Base-by-base conservation (phyloP, 108 stramenopile species). In the Pseudonitzschia multistriata region DNA sequence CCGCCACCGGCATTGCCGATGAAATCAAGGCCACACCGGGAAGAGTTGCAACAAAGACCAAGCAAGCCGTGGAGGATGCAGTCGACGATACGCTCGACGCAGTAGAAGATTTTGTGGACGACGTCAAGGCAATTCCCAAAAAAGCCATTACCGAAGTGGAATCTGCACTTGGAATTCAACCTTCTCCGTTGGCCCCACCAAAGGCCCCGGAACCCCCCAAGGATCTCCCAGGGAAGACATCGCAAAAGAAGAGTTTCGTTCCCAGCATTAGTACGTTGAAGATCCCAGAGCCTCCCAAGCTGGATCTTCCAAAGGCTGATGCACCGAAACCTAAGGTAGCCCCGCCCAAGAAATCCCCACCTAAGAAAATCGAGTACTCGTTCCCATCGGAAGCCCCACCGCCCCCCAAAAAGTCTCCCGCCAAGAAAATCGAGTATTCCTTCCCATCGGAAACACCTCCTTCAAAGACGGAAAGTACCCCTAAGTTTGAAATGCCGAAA, bases 1-100 rank as follows among this genome's bases (percentile, higher is more conserved):
- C 57, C 22, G 85, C 73, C 4, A 78, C 73, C n/a, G 79, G 80
- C 54, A 54, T 78, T 5, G 79, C 62, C 15, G 76, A 78, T n/a
- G 83, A 79, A 69, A 78, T 83, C 72, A 74, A 81, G 71, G 88
- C 84, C 27, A 87, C 88, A 3, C 93, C 93, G 0, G 86, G 87
- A 36, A 76, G 70, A 52, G 81, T 91, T 49, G 87, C 67, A 0
- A 84, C 88, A 5, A 49, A 62, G 17, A 74, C 83, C 21, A 78
- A 73, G 49, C 76, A 71, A 45, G 77, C 78, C 15, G 62, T 74
- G 1, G 77, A 83, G 52, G 80, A 76, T 45, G 79, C 87, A 17
- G 72, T 86, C 34, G 75, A 89, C 65, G 79, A 83, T 40, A 81
- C 75, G 25, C 62, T 83, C 28, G 81, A 85, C 59, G 78, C 81